Conservation (phyloP, 371 early-diverging fungal genomes). For the Syncephalastrum racemosum region DNA sequence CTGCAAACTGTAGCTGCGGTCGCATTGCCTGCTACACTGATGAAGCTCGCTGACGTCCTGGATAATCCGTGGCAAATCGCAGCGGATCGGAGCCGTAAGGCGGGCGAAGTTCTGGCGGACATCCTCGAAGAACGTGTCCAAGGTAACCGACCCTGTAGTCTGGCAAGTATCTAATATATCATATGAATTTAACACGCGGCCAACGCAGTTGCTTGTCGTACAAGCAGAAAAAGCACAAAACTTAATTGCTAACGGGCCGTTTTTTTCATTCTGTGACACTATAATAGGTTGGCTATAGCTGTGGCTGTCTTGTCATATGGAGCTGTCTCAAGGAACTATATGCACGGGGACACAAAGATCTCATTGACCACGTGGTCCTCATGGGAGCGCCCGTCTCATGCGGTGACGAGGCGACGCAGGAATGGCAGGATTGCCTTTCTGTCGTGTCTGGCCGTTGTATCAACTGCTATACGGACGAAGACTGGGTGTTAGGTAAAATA, state of each 20-base stretch:
- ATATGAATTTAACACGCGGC: neutral
- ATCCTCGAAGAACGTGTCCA: slow-evolving; percentile 80
- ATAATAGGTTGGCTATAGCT: slow-evolving; percentile 75
- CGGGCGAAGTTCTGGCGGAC: slow-evolving; percentile 86
- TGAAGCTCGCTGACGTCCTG: slow-evolving; percentile 56
- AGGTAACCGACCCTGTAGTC: slow-evolving; percentile 88
- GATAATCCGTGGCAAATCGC: slow-evolving; percentile 96
- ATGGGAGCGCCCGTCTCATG: slow-evolving; percentile 66
- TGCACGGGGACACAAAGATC: slow-evolving; percentile 45
- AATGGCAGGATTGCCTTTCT: slow-evolving; percentile 48
- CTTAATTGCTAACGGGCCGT: neutral
- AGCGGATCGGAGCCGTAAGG: slow-evolving; percentile 84
- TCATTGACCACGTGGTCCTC: slow-evolving; percentile 61
- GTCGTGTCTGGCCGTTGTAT: slow-evolving; percentile 87
- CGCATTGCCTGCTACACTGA: slow-evolving; percentile 66
- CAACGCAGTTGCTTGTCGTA: neutral
- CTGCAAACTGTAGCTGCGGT: slow-evolving; percentile 65
- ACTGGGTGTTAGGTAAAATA: slow-evolving; percentile 79
- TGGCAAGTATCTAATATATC: slow-evolving; percentile 47
- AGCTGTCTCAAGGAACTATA: slow-evolving; percentile 85
- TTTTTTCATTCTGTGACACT: neutral
- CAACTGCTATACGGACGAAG: slow-evolving; percentile 86
- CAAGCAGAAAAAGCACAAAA: neutral
- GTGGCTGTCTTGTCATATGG: slow-evolving; percentile 91
- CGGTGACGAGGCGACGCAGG: slow-evolving; percentile 22